Evolutionary conservation across 306 rosid species (phyloP), one percentile per base, ranked within the genome.

Genomic region (Pyrus communis): DNA sequence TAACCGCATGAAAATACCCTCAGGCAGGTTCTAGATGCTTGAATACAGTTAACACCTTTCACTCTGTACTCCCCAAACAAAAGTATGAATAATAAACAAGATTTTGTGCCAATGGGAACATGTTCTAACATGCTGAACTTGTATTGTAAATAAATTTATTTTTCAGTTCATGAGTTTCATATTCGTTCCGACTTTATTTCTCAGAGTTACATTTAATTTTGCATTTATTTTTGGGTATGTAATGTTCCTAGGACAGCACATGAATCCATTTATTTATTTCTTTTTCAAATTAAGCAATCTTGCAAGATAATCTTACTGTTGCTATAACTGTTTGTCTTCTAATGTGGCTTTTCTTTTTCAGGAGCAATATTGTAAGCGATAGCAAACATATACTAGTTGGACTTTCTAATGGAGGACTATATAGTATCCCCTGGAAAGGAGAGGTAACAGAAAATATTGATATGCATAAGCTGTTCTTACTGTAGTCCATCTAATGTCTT

Each of bases 361-460:
- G 97, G 91, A 94, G 98, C 92, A 95, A 92, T 83, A 85, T 92
- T 73, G 91, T 92, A 71, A 55, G 93, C 42, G 97, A 95, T 73
- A 90, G 78, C 82, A 92, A 83, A 78, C 91, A 92, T 77, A 84
- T 95, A 96, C 85, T 95, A 71, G 84, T 92, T 75, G 97, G 98
- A 82, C 96, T 95, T 83, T 95, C 97, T 55, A 87, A 87, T 92
- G 97, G 96, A 84, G 89, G 90, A 80, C 86, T 90, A 71, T 92
- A 90, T 82, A 87, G 90, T 75, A 85, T 95, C 77, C 92, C 98
- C 51, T 95, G 98, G 98, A 95, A 95, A 87, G 96, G 95, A 70
- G 97, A 92, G 97, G 98, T 95, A 94, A 82, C 15, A 79, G 63
- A 67, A 71, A 54, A 75, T 76, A 64, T 59, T 59, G 43, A 23